Evolutionary conservation across 352 stramenopile genomes (phyloP).

Genomic region (Phytophthora boehmeriae): DNA sequence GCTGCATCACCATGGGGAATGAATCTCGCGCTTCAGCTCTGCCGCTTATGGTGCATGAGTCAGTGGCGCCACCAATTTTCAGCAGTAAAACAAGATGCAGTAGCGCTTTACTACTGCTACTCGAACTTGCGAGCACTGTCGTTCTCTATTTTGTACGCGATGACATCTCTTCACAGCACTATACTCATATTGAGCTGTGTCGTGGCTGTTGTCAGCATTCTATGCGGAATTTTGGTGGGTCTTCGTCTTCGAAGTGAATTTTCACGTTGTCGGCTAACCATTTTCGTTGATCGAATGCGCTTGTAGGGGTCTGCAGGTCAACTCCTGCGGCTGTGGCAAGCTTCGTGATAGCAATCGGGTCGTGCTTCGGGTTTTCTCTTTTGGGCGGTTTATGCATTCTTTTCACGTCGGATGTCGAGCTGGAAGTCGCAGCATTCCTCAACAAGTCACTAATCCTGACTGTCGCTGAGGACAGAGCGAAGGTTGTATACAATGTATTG

Average conservation of each 20-base stretch:
- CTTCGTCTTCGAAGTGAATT: not conserved
- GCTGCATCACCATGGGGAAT: not conserved
- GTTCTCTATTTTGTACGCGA: slow-evolving; percentile 51
- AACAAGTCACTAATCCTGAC: slow-evolving; percentile 50
- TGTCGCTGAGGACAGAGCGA: slow-evolving; percentile 36
- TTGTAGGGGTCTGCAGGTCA: slow-evolving; percentile 51
- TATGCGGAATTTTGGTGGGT: slow-evolving; percentile 54
- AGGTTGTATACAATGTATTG: too few relatives aligned
- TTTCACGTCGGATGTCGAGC: slow-evolving; percentile 45
- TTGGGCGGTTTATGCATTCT: slow-evolving; percentile 67
- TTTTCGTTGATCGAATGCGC: not conserved
- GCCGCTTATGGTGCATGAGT: slow-evolving; percentile 16
- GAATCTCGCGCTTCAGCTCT: not conserved
- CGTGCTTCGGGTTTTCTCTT: slow-evolving; percentile 53
- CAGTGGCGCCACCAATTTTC: slow-evolving; percentile 46
- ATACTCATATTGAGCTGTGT: slow-evolving; percentile 42
- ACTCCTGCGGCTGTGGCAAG: slow-evolving; percentile 59
- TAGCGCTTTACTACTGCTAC: slow-evolving; percentile 39
- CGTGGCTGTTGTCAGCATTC: slow-evolving; percentile 47
- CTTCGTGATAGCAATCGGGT: slow-evolving; percentile 55
- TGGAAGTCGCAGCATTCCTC: slow-evolving; percentile 55
- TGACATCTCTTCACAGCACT: slow-evolving; percentile 38
- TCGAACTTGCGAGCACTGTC: slow-evolving; percentile 43
- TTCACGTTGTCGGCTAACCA: not conserved
- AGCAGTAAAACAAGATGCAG: slow-evolving; percentile 54